Base-by-base conservation (phyloP, 2,329 filamentous ascomycete genomes). In the Alternaria hordeiaustralica region DNA sequence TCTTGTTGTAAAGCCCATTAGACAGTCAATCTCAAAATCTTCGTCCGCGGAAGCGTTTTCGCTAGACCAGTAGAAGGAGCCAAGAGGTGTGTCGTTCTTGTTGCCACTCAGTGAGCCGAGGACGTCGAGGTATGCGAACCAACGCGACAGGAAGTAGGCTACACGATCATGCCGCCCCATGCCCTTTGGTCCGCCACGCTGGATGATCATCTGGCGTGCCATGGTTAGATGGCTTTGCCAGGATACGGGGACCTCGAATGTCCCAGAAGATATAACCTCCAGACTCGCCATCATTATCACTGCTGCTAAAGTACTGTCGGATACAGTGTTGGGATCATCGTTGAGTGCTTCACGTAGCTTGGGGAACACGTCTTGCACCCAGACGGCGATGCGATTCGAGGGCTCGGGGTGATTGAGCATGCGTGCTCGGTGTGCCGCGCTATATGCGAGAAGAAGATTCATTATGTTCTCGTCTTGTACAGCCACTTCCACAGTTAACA, bases 121-220 rank as follows among this genome's bases (percentile, higher is more conserved):
- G 2, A 96, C 89, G 73, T 96, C 92, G 20, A 96, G 85, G 78
- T 96, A 96, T 2, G 90, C 91, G 67, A 96, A 91, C 93, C 93
- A 96, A 62, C 91, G 88, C 69, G 88, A 90, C 10, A 96, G 85
- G 74, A 96, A 96, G 57, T 90, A 90, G 58, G 89, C 86, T 58
- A 92, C 84, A 59, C 84, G 79, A 70, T 83, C 79, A 41, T 78
- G 70, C 82, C 85, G 71, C 80, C 79, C 78, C 68, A 86, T 86
- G 26, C 84, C 80, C 55, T 87, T 85, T 10, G 88, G 85, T 20
- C 88, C 87, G 44, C 86, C 86, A 7, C 91, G 88, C 4, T 88
- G 86, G 13, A 89, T 83, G 71, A 95, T 94, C 69, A 96, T 88
- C 71, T 91, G 87, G 3, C 93, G 88, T 1, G 93, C 92, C 57